Percentiles rank a stretch among this genome's conserved stretches.
These are phyloP conservation scores for Xylaria grammica DNA, from an alignment of 495 filamentous ascomycete species.

Conservation along the genomic window DNA sequence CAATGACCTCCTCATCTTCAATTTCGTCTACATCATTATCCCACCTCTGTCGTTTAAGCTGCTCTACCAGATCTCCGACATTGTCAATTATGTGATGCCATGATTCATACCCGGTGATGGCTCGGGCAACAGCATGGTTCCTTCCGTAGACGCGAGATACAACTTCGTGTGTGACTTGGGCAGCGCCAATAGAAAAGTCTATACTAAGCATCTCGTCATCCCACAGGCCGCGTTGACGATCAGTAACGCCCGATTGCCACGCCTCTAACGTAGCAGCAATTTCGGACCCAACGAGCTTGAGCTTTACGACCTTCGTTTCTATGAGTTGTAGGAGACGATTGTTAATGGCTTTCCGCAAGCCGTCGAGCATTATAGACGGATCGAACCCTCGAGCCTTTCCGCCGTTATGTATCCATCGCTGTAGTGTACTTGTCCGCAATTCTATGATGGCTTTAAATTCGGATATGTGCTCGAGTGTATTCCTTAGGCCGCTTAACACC, in stretches of 20 bases:
- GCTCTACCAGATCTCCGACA: slow-evolving; percentile 64
- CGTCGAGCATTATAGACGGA: slow-evolving; percentile 66
- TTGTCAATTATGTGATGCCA: slow-evolving; percentile 72
- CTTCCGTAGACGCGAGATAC: slow-evolving; percentile 64
- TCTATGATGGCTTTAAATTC: slow-evolving; percentile 72
- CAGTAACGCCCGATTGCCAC: slow-evolving; percentile 59
- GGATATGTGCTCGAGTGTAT: slow-evolving; percentile 56
- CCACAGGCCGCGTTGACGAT: slow-evolving; percentile 62
- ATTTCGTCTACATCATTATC: slow-evolving; percentile 76
- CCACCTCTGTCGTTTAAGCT: slow-evolving; percentile 72
- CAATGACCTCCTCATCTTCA: slow-evolving; percentile 74
- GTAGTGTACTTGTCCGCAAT: slow-evolving; percentile 70
- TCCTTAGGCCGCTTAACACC: slow-evolving; percentile 64
- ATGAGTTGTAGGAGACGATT: slow-evolving; percentile 64
- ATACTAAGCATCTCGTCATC: slow-evolving; percentile 57
- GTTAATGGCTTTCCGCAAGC: slow-evolving; percentile 72
- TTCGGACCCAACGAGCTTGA: slow-evolving; percentile 64
- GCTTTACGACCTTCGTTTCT: slow-evolving; percentile 59
- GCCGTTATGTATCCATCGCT: slow-evolving; percentile 71
- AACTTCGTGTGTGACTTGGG: slow-evolving; percentile 50
- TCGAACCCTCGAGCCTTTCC: slow-evolving; percentile 59
- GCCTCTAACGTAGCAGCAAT: slow-evolving; percentile 54
- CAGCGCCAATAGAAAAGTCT: slow-evolving; percentile 49
- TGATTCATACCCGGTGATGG: slow-evolving; percentile 63
- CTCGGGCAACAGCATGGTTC: slow-evolving; percentile 64